Conservation (phyloP, 1,139 yeast species). For the Kazachstania sp. region DNA sequence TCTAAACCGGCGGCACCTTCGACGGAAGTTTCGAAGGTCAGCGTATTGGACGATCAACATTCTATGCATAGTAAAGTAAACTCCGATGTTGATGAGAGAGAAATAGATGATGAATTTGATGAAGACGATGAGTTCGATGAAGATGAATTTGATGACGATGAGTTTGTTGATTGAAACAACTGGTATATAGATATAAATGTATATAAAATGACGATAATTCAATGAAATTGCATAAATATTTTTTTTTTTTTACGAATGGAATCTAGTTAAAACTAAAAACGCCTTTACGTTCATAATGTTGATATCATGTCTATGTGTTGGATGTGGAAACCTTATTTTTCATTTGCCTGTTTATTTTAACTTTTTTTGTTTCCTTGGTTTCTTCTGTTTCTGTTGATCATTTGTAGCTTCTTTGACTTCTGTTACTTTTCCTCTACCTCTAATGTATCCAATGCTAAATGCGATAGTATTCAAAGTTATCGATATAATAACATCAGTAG, state of each 20-base stretch:
- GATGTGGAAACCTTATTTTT: too few species aligned
- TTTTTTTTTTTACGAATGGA: too few species aligned
- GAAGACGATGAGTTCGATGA: conserved; percentile 20
- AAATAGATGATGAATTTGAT: conserved; percentile 3
- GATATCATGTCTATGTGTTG: too few species aligned
- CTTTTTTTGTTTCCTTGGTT: neutral
- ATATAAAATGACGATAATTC: neutral
- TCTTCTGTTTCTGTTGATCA: too few species aligned
- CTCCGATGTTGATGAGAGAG: conserved; percentile 1
- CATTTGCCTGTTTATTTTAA: too few species aligned
- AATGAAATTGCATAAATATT: neutral
- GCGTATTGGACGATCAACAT: conserved; percentile 20
- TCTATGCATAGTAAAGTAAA: conserved; percentile 5
- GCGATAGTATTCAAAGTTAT: neutral
- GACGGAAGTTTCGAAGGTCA: conserved; percentile 18
- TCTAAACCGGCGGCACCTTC: conserved; percentile 14
- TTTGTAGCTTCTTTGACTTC: too few species aligned
- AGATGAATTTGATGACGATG: conserved; percentile 24
- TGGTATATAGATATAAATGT: neutral
- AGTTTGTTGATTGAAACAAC: conserved; percentile 14
- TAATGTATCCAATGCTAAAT: neutral
- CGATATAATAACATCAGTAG: neutral
- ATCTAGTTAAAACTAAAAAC: too few species aligned
- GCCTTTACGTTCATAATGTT: too few species aligned
- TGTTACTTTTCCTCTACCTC: neutral